Evolutionary conservation across 805 yeast species (phyloP).

Genomic region (Spencermartinsiella europaea): DNA sequence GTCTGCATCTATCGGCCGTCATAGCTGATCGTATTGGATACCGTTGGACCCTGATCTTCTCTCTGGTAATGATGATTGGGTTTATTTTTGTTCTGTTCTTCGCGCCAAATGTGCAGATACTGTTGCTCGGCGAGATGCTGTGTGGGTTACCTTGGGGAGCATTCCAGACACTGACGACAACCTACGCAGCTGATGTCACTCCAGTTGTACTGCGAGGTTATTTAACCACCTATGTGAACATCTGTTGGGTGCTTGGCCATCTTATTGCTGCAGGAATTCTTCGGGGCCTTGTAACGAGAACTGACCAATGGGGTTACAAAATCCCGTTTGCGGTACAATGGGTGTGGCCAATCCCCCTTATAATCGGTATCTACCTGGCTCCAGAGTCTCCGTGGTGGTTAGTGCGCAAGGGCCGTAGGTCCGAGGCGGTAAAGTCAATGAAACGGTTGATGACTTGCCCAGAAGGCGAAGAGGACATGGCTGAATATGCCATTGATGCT

Average conservation of each 20-base stretch:
- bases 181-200: conserved; percentile 52
- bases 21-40: conserved; percentile 45
- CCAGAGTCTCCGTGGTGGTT: conserved; percentile 56
- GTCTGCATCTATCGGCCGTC: conserved; percentile 41
- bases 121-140: conserved; percentile 33
- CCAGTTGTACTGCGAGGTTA: conserved; percentile 46
- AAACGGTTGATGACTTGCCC: conserved; percentile 34
- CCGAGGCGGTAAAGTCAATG: conserved; percentile 40
- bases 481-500: conserved; percentile 14
- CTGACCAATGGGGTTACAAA: conserved; percentile 40
- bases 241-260: conserved; percentile 56
- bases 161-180: conserved; percentile 44
- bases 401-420: conserved; percentile 37
- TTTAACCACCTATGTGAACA: conserved; percentile 45
- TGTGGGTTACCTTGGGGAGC: conserved; percentile 46
- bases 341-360: conserved; percentile 51
- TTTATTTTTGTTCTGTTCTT: conserved; percentile 45
- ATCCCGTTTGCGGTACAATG: conserved; percentile 57
- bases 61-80: conserved; percentile 32
- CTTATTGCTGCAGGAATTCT: conserved; percentile 47
- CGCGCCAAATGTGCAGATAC: conserved; percentile 35
- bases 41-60: conserved; percentile 37
- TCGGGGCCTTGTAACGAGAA: conserved; percentile 31
- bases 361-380: conserved; percentile 38
- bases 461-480: conserved; percentile 1